Base-by-base conservation (phyloP, 1,284 basidiomycete genomes). In the Xerocomus subilludens region DNA sequence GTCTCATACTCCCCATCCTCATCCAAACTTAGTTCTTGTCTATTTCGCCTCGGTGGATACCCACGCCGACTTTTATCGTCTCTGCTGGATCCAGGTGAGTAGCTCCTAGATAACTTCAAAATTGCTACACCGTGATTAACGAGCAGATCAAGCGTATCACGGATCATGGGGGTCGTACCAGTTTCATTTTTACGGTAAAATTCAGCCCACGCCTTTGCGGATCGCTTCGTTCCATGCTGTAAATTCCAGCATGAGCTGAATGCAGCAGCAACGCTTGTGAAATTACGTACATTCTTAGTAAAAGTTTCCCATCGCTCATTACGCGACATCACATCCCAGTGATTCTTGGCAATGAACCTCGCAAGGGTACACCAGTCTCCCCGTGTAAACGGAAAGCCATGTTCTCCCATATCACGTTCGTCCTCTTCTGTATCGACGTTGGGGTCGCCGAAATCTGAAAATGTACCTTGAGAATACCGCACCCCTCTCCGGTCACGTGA, bases 281-380 rank as follows among this genome's bases (percentile, higher is more conserved):
- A 67, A 77, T 78, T 72, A 76, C 82, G 65, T 75, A 91, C 92
- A 80, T 85, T 86, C 79, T 86, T 84, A 70, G 84, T 81, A 77
- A 90, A 92, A 23, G 85, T 80, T 4, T 85, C 84, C 91, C 91
- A 93, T 78, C 87, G 87, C 51, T 89, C 88, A 70, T 83, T 87
- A 3, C 75, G 75, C n/a, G 84, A 79, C 76, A 85, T 82, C 49
- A 79, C 77, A 38, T 86, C 79, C 86, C 89, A 92, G 7, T 85
- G 82, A 70, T 85, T 84, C 27, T 83, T 84, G 25, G 88, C 88
- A 36, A 92, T 88, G 80, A 91, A 88, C 76, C 87, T 89, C 23
- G 91, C 90, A 64, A 90, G 84, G 64, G 88, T 85, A 74, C 89
- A 88, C 71, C 88, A 82, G 79, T 93, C 92, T n/a, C 89, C 89